phyloP scores from a whole-genome alignment of 2,329 filamentous ascomycete species.

The Colletotrichum sp. region DNA sequence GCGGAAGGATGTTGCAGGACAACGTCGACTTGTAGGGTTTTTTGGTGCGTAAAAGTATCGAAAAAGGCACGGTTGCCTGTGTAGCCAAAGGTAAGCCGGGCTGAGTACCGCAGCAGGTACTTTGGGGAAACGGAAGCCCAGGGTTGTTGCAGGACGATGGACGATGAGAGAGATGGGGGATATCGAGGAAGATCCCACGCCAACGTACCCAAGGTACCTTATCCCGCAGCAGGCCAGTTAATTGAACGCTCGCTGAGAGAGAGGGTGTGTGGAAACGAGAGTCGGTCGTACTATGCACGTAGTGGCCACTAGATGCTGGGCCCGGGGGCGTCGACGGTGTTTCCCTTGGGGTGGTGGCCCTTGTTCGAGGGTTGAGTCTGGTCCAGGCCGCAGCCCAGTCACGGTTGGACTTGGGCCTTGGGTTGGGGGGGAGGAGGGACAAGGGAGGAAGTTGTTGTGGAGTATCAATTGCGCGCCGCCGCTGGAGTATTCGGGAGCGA shows the following conservation, averaged over 20 bases:
- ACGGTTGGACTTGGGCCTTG: conserved; percentile 14
- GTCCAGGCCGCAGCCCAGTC: conserved; percentile 4
- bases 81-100: neutral
- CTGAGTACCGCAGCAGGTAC: neutral
- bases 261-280: neutral
- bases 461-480: conserved; percentile 14
- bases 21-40: neutral
- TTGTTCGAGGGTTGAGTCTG: conserved; percentile 14
- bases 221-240: neutral
- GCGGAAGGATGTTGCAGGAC: conserved; percentile 8
- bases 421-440: neutral
- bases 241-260: neutral
- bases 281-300: neutral
- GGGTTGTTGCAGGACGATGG: neutral
- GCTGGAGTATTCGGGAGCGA: conserved; percentile 17
- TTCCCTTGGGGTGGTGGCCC: neutral
- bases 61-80: neutral
- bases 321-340: conserved; percentile 11
- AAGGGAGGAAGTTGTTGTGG: conserved; percentile 9
- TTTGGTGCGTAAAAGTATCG: neutral
- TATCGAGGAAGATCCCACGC: neutral
- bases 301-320: neutral
- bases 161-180: neutral
- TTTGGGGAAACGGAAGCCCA: neutral
- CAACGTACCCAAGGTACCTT: neutral